phyloP scores from a whole-genome alignment of 306 rosid species.

The Inga leiocalycina region DNA sequence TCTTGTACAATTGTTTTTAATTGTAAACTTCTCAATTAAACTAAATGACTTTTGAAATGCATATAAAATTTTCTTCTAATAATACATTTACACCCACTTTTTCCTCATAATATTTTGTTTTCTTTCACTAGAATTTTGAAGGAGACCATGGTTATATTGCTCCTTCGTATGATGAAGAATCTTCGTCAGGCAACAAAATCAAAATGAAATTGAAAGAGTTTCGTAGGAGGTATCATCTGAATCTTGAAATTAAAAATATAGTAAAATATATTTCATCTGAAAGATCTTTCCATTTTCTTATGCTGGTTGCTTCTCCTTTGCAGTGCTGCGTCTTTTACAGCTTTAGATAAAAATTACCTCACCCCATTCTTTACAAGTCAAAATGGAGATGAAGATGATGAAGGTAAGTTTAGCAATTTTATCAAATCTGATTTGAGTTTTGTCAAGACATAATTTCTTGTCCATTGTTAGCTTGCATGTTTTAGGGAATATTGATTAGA shows the following conservation, averaged over 20 bases:
- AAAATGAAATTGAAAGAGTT: constrained; percentile 95
- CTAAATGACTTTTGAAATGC: not conserved
- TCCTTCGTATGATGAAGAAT: constrained; percentile 76
- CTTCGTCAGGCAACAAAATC: constrained; percentile 81
- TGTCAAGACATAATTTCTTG: not conserved
- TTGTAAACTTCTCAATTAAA: constrained; percentile 28
- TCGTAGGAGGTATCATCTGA: constrained; percentile 67
- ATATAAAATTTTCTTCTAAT: not conserved
- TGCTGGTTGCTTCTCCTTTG: constrained; percentile 36
- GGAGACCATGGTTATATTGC: constrained; percentile 71
- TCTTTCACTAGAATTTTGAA: constrained; percentile 49
- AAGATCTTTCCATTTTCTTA: constrained; percentile 13
- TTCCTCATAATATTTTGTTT: constrained; percentile 21
- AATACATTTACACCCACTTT: constrained; percentile 1
- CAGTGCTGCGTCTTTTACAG: constrained; percentile 89
- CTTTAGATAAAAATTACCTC: constrained; percentile 86
- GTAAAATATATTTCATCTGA: not conserved
- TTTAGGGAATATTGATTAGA: not conserved
- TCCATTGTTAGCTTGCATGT: constrained; percentile 6
- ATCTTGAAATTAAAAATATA: constrained; percentile 26
- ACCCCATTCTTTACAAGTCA: constrained; percentile 97
- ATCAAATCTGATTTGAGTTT: not conserved
- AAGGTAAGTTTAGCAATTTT: constrained; percentile 54
- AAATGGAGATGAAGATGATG: constrained; percentile 81
- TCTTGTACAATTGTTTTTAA: constrained; percentile 20